Evolutionary conservation across 257 asterid genomes (phyloP).

Genomic region (Lantana camara): DNA sequence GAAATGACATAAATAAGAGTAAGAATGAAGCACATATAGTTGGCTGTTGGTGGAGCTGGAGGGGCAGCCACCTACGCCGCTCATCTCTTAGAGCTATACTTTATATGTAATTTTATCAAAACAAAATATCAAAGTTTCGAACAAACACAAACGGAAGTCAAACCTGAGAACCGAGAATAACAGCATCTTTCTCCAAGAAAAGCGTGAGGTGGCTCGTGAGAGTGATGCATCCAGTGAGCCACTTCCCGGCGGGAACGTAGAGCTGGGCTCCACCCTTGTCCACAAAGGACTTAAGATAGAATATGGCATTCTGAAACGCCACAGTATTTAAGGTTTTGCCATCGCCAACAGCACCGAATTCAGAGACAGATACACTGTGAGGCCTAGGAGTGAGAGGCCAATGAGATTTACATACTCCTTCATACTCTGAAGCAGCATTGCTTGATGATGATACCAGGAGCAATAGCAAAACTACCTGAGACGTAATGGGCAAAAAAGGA

Average conservation of each 20-base stretch:
- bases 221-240: conserved; percentile 89
- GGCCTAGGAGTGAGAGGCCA: conserved; percentile 87
- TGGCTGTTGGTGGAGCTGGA: too few species aligned
- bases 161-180: conserved; percentile 91
- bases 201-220: conserved; percentile 97
- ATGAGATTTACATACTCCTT: conserved; percentile 70
- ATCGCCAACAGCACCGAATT: conserved; percentile 95
- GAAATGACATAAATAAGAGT: too few species aligned
- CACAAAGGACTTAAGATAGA: conserved; percentile 88
- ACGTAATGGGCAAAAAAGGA: conserved; percentile 18
- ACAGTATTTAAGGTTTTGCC: conserved; percentile 85
- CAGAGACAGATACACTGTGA: conserved; percentile 93
- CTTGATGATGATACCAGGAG: conserved; percentile 49
- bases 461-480: conserved; percentile 71
- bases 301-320: conserved; percentile 96
- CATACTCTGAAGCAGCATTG: conserved; percentile 36
- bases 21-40: too few species aligned
- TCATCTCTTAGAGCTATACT: too few species aligned
- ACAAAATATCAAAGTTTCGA: too few species aligned
- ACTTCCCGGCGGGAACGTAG: conserved; percentile 86
- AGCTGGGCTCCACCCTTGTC: conserved; percentile 99
- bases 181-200: conserved; percentile 85
- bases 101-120: too few species aligned
- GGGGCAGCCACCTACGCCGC: too few species aligned
- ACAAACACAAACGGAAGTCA: background rate